Evolutionary conservation across 2,329 filamentous ascomycete species (phyloP).

Genomic region (Alternaria infectoria): DNA sequence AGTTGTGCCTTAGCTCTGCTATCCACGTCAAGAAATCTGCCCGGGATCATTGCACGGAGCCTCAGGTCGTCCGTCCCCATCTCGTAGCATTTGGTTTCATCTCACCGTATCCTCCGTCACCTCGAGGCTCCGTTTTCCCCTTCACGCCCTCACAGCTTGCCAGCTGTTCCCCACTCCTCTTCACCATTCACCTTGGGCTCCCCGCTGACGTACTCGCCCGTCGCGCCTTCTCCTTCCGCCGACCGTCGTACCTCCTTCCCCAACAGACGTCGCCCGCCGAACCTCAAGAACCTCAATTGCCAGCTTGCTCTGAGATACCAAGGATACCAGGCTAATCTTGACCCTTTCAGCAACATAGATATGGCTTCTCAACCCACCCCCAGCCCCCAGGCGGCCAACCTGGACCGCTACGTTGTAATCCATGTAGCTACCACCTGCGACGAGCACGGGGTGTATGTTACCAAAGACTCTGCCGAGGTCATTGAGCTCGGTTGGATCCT

Average conservation of each 20-base stretch:
- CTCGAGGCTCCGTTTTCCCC: slow-evolving; percentile 22
- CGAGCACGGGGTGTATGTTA: slow-evolving; percentile 98
- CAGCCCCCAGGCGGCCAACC: slow-evolving; percentile 51
- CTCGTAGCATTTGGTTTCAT: slow-evolving; percentile 33
- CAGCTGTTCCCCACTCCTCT: slow-evolving; percentile 22
- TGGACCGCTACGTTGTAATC: slow-evolving; percentile 97
- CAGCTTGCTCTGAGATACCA: slow-evolving; percentile 10
- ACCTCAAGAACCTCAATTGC: slow-evolving; percentile 6
- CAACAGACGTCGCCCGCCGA: slow-evolving; percentile 5
- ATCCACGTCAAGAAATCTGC: slow-evolving; percentile 42
- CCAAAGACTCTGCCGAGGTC: slow-evolving; percentile 98
- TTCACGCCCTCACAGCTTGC: slow-evolving; percentile 25
- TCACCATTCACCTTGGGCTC: slow-evolving; percentile 25
- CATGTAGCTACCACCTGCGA: slow-evolving; percentile 99
- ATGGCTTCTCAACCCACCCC: slow-evolving; percentile 40
- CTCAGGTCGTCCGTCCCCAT: slow-evolving; percentile 35
- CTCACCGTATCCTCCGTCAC: slow-evolving; percentile 27
- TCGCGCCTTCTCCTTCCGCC: slow-evolving; percentile 16
- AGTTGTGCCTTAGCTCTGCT: slow-evolving; percentile 33
- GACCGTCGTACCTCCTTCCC: slow-evolving; percentile 15
- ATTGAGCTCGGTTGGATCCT: slow-evolving; percentile 99
- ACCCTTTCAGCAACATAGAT: slow-evolving; percentile 1
- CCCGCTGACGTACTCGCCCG: slow-evolving; percentile 34
- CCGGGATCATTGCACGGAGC: slow-evolving; percentile 35
- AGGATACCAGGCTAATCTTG: slow-evolving; percentile 8